Base-by-base conservation (phyloP, 371 early-diverging fungal genomes). In the Lichtheimia hyalospora region DNA sequence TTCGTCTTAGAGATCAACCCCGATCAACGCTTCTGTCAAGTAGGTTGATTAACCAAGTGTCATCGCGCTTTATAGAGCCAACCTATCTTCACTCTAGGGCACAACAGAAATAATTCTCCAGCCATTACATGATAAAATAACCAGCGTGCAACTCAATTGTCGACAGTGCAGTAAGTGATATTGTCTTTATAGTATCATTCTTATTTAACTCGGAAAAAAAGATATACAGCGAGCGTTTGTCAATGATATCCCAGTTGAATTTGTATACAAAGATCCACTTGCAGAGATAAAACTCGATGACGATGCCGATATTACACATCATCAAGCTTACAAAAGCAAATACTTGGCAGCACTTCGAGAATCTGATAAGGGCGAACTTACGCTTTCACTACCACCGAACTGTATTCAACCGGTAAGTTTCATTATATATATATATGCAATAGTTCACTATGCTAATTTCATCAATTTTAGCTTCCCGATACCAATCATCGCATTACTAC, bases 331-430 rank as follows among this genome's bases (percentile, higher is more conserved):
- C 46, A 81, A 84, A 52, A 80, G 84, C 25, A 72, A 74, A 61
- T 85, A 85, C 68, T 63, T 83, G 3, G 74, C 70, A 61, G 85
- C 86, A 3, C 65, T 86, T 43, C 77, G 84, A 44, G 84, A 82
- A 49, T 73, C 77, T 14, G 89, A 90, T 51, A 84, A 83, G 41
- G 90, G 92, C 3, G 92, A 91, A 51, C 62, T 92, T 16, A 69
- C 66, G 8, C 79, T 92, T 12, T 67, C 66, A 23, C 59, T 93
- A 27, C 92, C 92, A 0, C 53, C 71, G 1, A 73, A 77, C 18
- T 74, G 75, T 54, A 69, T 83, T 10, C 64, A 70, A 52, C 71
- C 71, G 59, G 75, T 75, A 65, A 42, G 52, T 25, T 14, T 1
- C n/a, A 51, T 50, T 34, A 34, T 6, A 34, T 27, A 27, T 27